phyloP scores from a whole-genome alignment of 1,284 basidiomycete genomes.

The Sphagnurus paluster region DNA sequence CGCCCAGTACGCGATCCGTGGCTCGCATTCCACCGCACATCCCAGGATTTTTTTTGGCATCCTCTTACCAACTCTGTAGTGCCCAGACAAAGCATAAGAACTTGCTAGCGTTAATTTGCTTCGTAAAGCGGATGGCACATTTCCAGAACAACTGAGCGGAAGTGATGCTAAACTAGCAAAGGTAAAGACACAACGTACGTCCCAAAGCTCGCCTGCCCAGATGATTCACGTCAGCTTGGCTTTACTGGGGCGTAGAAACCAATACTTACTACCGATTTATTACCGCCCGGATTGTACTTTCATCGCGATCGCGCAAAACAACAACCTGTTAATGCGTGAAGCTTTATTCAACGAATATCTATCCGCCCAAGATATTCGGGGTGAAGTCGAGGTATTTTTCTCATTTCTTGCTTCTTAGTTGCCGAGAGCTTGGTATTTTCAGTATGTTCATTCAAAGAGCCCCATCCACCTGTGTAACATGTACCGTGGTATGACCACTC shows the following conservation, averaged over 20 bases:
- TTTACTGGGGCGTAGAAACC: conserved; percentile 72
- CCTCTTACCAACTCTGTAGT: conserved; percentile 3
- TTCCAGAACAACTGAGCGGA: conserved; percentile 23
- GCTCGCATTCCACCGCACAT: conserved; percentile 9
- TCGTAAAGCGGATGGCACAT: too few relatives aligned
- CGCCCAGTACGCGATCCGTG: too few relatives aligned
- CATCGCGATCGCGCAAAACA: conserved; percentile 72
- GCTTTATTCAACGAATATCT: too few relatives aligned
- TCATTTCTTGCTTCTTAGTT: too few relatives aligned
- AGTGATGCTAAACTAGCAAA: conserved; percentile 45
- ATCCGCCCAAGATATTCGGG: too few relatives aligned
- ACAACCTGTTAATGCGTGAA: conserved; percentile 74
- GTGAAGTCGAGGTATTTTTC: too few relatives aligned
- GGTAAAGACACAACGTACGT: conserved; percentile 37
- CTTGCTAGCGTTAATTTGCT: too few relatives aligned
- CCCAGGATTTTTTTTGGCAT: background rate
- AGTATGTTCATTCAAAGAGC: too few relatives aligned
- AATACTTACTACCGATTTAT: conserved; percentile 87
- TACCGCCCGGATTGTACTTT: too few relatives aligned
- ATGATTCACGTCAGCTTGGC: conserved; percentile 3
- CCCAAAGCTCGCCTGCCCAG: background rate
- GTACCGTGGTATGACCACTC: conserved; percentile 55
- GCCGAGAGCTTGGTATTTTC: too few relatives aligned
- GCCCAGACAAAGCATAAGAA: conserved; percentile 20
- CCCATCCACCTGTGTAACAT: too few relatives aligned